Evolutionary conservation across 1,284 basidiomycete genomes (phyloP).

Genomic region (Cutaneotrichosporon spelunceum): DNA sequence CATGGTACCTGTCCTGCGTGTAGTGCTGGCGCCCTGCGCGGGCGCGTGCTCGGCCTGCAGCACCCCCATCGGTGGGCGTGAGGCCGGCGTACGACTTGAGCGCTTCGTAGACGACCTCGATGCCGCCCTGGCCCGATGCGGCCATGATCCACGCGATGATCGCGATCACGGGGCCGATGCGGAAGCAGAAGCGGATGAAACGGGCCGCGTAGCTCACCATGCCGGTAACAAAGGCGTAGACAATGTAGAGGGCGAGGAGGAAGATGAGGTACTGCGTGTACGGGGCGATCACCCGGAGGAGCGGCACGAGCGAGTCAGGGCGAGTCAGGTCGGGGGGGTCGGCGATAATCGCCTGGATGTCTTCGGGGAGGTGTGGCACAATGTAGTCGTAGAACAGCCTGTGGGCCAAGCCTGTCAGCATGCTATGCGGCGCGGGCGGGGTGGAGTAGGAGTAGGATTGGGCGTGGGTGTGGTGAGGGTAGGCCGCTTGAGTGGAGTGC

Average conservation of each 20-base stretch:
- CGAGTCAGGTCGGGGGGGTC: slow-evolving; percentile 38
- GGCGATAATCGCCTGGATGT: slow-evolving; percentile 31
- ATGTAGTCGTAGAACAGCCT: slow-evolving; percentile 26
- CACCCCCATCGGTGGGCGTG: not conserved
- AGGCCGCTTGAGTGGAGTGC: not conserved
- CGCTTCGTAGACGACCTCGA: slow-evolving; percentile 39
- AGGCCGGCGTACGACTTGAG: slow-evolving; percentile 41
- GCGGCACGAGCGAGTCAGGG: slow-evolving; percentile 38
- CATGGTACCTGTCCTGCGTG: not conserved
- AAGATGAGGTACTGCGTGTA: slow-evolving; percentile 40
- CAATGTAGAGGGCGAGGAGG: slow-evolving; percentile 41
- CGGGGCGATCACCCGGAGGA: slow-evolving; percentile 34
- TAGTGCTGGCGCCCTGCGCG: not conserved
- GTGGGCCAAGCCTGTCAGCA: slow-evolving; percentile 19
- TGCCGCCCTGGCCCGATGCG: slow-evolving; percentile 41
- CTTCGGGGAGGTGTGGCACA: slow-evolving; percentile 34
- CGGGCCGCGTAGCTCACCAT: slow-evolving; percentile 40
- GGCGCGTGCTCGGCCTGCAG: not conserved
- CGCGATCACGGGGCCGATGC: slow-evolving; percentile 42
- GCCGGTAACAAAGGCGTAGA: slow-evolving; percentile 36
- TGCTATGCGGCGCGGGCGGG: not conserved
- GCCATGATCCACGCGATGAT: slow-evolving; percentile 46
- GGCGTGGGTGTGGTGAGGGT: slow-evolving; percentile 1
- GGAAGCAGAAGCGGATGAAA: slow-evolving; percentile 41
- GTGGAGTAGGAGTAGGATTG: not conserved